Evolutionary conservation across 2,329 filamentous ascomycete genomes (phyloP).

Genomic region (Diaporthe batatas): DNA sequence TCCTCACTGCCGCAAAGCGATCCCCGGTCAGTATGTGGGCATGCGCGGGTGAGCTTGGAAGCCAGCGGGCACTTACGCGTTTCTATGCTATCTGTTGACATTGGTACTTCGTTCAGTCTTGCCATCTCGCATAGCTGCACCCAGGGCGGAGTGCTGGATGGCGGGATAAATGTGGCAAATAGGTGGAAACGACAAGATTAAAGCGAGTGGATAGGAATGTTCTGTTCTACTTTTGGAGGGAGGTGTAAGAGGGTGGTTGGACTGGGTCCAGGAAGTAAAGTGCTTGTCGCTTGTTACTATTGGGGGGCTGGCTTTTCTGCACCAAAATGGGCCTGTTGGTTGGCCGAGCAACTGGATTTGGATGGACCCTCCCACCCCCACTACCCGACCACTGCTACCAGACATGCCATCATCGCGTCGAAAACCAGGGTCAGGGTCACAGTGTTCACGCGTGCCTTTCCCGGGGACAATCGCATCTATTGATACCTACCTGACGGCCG

Average conservation of each 20-base stretch:
- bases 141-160: slow-evolving; percentile 24
- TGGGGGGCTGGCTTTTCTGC: slow-evolving; percentile 35
- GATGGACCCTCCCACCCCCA: not conserved
- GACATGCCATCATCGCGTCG: slow-evolving; percentile 17
- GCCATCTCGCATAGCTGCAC: slow-evolving; percentile 72
- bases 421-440: slow-evolving; percentile 19
- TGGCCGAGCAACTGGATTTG: slow-evolving; percentile 17
- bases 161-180: slow-evolving; percentile 12
- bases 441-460: not conserved
- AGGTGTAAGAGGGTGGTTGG: slow-evolving; percentile 23
- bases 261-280: slow-evolving; percentile 29
- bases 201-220: slow-evolving; percentile 33
- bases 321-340: slow-evolving; percentile 19
- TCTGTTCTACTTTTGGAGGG: slow-evolving; percentile 33
- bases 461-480: not conserved
- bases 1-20: slow-evolving; percentile 70
- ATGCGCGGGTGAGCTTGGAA: slow-evolving; percentile 26
- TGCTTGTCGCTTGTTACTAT: slow-evolving; percentile 19
- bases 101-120: slow-evolving; percentile 81
- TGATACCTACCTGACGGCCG: not conserved
- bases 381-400: not conserved
- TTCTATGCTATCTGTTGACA: slow-evolving; percentile 78
- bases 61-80: slow-evolving; percentile 67
- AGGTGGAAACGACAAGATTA: not conserved
- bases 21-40: slow-evolving; percentile 43